phyloP scores from a whole-genome alignment of 140 eudicot genomes.

The Anethum foeniculum region DNA sequence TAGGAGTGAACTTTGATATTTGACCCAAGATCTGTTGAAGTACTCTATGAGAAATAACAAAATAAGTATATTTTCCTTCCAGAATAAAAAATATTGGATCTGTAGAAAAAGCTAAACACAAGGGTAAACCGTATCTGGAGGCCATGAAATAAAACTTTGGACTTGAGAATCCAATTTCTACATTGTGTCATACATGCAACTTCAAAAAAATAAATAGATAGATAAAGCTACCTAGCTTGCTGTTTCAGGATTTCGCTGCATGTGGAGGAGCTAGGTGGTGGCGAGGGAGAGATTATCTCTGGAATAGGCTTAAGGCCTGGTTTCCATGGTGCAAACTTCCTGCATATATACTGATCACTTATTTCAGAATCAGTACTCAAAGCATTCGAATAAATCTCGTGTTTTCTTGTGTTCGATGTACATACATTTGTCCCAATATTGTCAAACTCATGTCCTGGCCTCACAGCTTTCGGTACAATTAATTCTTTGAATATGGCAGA shows the following conservation, averaged over 20 bases:
- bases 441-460: not conserved
- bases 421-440: not conserved
- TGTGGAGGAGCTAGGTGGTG: slow-evolving; percentile 1
- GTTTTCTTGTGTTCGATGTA: not conserved
- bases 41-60: no score
- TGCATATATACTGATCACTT: not conserved
- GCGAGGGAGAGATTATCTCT: slow-evolving; percentile 31
- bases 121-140: no score
- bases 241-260: not conserved
- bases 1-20: no score
- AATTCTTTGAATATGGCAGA: slow-evolving; percentile 4
- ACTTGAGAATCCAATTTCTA: not conserved
- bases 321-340: slow-evolving; percentile 28
- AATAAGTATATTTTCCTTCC: no score
- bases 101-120: no score
- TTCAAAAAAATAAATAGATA: not conserved
- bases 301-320: slow-evolving; percentile 38
- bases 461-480: not conserved
- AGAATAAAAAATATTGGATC: no score
- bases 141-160: not conserved
- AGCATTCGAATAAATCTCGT: not conserved
- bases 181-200: not conserved
- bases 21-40: no score
- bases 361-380: not conserved
- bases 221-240: not conserved